Base-by-base conservation (phyloP, 192 early-diverging fungal species). In the Chytriomyces sp. region DNA sequence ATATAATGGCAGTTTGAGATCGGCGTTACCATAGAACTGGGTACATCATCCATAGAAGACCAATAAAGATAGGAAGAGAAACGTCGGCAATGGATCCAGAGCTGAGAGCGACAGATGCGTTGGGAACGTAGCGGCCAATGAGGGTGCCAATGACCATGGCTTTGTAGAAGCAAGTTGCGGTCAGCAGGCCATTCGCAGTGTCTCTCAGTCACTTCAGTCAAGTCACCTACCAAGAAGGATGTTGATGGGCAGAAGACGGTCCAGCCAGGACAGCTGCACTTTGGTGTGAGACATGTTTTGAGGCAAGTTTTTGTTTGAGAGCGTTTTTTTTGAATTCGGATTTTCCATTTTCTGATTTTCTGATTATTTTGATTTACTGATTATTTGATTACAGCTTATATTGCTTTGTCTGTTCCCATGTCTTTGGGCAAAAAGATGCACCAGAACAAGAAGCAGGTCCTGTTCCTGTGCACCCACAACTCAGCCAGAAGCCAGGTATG, bases 21-120 rank as follows among this genome's bases (percentile, higher is more conserved):
- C n/a, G 78, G 13, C 87, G 80, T 63, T 86, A 83, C 67, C 90
- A 91, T 9, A 93, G 82, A 7, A 93, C 90, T 6, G 92, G 92
- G 61, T 91, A 91, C 88, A 93, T 91, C 91, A 93, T 93, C 20
- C 85, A 64, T 3, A 92, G 78, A 60, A 93, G 69, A 1, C 91
- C 91, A 60, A 93, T 59, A 61, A 78, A 72, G 49, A 93, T 89
- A 0, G 92, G 91, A 4, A 92, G 67, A 35, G 92, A 93, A 4
- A 93, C 90, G 59, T 83, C 86, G 57, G 77, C 91, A 64, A 93
- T 83, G 35, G 86, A 76, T 7, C 86, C 85, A 5, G 84, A 81
- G 64, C 86, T 80, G 75, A 93, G 81, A 7, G 81, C 81, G 6
- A 62, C 20, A 35, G 85, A 80, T 8, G 89, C 89, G 24, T 66